A percentile compares a stretch with the other conserved stretches of the same genome.
phyloP scores from a whole-genome alignment of 1,139 yeast species.

The Kodamaea ohmeri region DNA sequence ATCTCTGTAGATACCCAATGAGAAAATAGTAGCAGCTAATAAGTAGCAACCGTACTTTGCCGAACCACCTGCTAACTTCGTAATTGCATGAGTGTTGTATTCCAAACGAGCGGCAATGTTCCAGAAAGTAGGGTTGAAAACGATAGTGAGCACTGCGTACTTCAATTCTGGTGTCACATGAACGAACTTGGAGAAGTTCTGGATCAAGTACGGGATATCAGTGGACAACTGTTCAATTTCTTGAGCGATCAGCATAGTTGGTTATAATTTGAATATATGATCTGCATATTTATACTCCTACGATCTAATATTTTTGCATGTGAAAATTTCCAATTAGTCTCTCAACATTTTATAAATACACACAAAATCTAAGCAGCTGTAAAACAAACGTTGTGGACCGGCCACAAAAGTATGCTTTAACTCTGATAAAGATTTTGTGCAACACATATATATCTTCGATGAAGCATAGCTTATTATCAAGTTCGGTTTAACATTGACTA shows the following conservation, averaged over 20 bases:
- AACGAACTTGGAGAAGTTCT: constrained; percentile 25
- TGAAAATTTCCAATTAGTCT: constrained; percentile 5
- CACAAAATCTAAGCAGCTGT: not conserved
- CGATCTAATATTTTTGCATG: constrained; percentile 7
- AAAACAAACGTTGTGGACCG: not conserved
- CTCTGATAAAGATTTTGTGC: not conserved
- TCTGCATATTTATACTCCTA: constrained; percentile 4
- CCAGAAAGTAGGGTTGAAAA: constrained; percentile 95
- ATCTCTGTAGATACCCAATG: constrained; percentile 81
- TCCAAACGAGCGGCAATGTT: constrained; percentile 86
- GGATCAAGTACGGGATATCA: constrained; percentile 13
- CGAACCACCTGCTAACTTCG: constrained; percentile 68
- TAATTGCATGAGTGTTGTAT: constrained; percentile 69
- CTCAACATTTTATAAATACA: constrained; percentile 7
- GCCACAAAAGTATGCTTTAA: constrained; percentile 1
- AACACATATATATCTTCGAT: not conserved
- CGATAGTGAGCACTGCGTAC: constrained; percentile 56
- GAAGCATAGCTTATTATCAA: no score
- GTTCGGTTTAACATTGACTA: no score
- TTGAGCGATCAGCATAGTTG: constrained; percentile 11
- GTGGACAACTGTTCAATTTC: constrained; percentile 12
- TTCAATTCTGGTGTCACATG: constrained; percentile 24
- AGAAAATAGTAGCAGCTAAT: constrained; percentile 77
- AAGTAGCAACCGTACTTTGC: constrained; percentile 77
- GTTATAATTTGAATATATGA: not conserved